Evolutionary conservation across 345 rosid genomes (phyloP).

Genomic region (Murraya paniculata): DNA sequence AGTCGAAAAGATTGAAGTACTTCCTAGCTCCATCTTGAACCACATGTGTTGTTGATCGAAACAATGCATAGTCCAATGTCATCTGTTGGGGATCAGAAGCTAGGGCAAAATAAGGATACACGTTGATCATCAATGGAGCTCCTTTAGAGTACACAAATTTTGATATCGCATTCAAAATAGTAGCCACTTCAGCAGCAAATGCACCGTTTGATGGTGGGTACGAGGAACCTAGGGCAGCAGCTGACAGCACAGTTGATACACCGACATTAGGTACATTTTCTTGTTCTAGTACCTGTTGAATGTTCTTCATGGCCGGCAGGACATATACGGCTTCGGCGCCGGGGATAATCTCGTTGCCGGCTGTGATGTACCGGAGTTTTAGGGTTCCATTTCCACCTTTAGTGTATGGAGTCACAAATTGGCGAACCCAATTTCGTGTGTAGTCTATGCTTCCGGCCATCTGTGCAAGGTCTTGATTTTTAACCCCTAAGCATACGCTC

Average conservation of each 20-base stretch:
- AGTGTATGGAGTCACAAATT: background rate
- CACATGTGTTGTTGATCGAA: conserved; percentile 6
- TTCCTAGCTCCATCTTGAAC: conserved; percentile 8
- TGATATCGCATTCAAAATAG: background rate
- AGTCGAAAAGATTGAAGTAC: conserved; percentile 21
- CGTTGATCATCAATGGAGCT: conserved; percentile 24
- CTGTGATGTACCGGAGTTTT: background rate
- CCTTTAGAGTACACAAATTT: conserved; percentile 21
- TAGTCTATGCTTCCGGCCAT: background rate
- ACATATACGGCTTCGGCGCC: background rate
- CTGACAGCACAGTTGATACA: background rate
- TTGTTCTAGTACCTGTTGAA: background rate
- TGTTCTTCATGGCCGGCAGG: background rate
- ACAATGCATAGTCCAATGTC: conserved; percentile 18
- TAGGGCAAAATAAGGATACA: conserved; percentile 18
- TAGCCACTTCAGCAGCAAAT: background rate
- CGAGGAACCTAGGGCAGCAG: background rate
- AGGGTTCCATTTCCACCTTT: background rate
- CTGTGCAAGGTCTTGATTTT: background rate
- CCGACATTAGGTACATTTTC: background rate
- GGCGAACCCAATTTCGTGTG: background rate
- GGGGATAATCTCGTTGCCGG: conserved; percentile 1
- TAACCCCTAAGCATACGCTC: background rate
- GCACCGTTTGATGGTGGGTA: background rate
- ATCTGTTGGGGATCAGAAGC: conserved; percentile 7